Conservation (phyloP, 2,329 filamentous ascomycete species). For the Fusarium mundagurra region DNA sequence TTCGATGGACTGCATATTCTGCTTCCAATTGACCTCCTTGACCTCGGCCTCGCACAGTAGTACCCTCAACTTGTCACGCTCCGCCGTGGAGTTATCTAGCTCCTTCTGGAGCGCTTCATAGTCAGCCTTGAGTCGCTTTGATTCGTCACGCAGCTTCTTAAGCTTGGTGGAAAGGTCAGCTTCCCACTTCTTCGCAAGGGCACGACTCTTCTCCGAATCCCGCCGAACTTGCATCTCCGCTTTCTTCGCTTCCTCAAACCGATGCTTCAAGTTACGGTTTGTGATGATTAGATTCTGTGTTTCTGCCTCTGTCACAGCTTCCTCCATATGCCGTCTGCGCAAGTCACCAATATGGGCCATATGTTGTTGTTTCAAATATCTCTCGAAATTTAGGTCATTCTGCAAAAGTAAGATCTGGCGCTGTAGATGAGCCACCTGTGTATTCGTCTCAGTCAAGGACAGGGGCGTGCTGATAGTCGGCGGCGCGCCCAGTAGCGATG, state of each 20-base stretch:
- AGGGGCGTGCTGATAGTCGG: conserved; percentile 42
- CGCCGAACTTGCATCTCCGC: conserved; percentile 75
- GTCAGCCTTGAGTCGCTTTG: conserved; percentile 70
- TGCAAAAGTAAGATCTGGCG: conserved; percentile 79
- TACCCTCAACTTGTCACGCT: conserved; percentile 71
- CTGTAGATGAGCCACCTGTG: conserved; percentile 67
- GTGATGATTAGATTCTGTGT: conserved; percentile 82
- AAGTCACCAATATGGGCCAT: conserved; percentile 83
- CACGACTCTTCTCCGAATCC: conserved; percentile 76
- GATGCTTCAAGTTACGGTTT: conserved; percentile 77
- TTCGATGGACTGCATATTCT: conserved; percentile 71
- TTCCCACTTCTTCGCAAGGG: conserved; percentile 82
- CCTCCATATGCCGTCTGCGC: conserved; percentile 76
- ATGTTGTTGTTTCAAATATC: conserved; percentile 85
- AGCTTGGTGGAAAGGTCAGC: conserved; percentile 74
- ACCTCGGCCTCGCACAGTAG: conserved; percentile 76
- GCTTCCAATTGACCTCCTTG: conserved; percentile 70
- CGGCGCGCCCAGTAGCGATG: conserved; percentile 43
- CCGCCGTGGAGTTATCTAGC: conserved; percentile 65
- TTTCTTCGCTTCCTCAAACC: conserved; percentile 77
- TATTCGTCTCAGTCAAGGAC: conserved; percentile 47
- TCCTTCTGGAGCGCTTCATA: conserved; percentile 66
- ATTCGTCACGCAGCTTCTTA: conserved; percentile 73
- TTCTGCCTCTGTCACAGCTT: conserved; percentile 82
- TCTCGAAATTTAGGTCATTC: conserved; percentile 85